Evolutionary conservation across 306 rosid genomes (phyloP).

Genomic region (Arachis hypogaea): DNA sequence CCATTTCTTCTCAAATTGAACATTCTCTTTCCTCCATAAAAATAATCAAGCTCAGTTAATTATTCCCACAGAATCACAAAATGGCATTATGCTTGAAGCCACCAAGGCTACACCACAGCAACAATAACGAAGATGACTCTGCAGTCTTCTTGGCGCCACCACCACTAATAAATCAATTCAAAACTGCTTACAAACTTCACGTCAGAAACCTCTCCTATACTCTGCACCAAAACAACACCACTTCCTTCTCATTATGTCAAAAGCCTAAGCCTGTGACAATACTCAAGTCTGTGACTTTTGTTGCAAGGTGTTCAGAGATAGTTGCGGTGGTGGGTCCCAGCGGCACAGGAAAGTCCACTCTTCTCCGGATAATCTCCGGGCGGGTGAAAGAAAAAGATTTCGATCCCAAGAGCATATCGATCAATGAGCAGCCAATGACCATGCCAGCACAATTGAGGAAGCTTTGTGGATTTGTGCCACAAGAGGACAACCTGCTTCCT

Average conservation of each 20-base stretch:
- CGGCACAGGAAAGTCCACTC: constrained; percentile 91
- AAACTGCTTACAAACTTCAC: constrained; percentile 48
- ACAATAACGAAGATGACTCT: constrained; percentile 64
- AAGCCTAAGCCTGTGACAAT: constrained; percentile 56
- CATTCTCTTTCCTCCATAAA: constrained; percentile 11
- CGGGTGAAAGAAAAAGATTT: constrained; percentile 56
- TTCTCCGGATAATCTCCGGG: constrained; percentile 67
- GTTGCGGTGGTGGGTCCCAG: constrained; percentile 90
- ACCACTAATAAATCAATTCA: constrained; percentile 33
- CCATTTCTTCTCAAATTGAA: constrained; percentile 41
- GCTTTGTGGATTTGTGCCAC: constrained; percentile 81
- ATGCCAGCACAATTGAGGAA: constrained; percentile 67
- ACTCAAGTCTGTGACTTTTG: constrained; percentile 79
- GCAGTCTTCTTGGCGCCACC: constrained; percentile 54
- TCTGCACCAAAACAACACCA: constrained; percentile 45
- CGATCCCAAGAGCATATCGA: constrained; percentile 53
- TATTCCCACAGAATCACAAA: constrained; percentile 26
- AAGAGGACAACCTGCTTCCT: constrained; percentile 86
- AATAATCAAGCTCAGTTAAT: constrained; percentile 17
- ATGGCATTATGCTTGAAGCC: constrained; percentile 56
- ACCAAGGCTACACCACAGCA: constrained; percentile 21
- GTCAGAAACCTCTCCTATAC: constrained; percentile 66
- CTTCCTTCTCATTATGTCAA: constrained; percentile 44
- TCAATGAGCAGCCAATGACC: constrained; percentile 57
- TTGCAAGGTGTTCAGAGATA: constrained; percentile 69